Evolutionary conservation across 805 yeast genomes (phyloP), one percentile per base, ranked within the genome.

Genomic region (Wilhelminamyces savonicus): DNA sequence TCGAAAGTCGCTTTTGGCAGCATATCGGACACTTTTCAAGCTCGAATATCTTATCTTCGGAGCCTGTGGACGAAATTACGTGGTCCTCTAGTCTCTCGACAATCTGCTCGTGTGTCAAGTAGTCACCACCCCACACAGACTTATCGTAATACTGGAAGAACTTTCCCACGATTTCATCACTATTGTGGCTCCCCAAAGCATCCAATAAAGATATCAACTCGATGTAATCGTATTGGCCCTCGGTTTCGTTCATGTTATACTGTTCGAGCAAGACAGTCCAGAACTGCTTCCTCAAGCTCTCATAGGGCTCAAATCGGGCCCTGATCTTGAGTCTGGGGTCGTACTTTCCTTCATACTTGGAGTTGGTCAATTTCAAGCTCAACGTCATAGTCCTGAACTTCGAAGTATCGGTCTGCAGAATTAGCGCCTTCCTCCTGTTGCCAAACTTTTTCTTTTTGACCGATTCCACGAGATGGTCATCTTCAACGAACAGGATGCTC

Each of bases 1-100:
- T 66, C 4, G 65, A 55, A 16, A 77, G 62, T 24, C 81, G 59
- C 13, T 80, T 75, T 40, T 71, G 71, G 29, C 69, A 66, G 56
- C 97, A 92, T 8, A 82, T 65, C 0, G 97, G 97, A 49, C 97
- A 92, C 31, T 69, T 69, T 35, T 76, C 74, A 20, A 83, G 65
- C 28, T 69, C 74, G 46, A 84, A 71, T 5, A 79, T 60, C 27
- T 70, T 66, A 23, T 56, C 46, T 7, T 48, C 44, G 9, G 36
- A 40, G n/a, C 35, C 38, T 11, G 39, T 17, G 4, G 43, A 31
- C 16, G 46, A 29, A 13, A 39, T 31, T 11, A 61, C 50, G 42
- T 66, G 63, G 2, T 46, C 48, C 37, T 74, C 78, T 28, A 76
- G 53, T 28, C 62, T 59, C 12, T 66, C 71, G 14, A 69, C 55